Evolutionary conservation across 1,284 basidiomycete species (phyloP), one percentile per base, ranked within the genome.

Genomic region (Filobasidium uniguttulatum): DNA sequence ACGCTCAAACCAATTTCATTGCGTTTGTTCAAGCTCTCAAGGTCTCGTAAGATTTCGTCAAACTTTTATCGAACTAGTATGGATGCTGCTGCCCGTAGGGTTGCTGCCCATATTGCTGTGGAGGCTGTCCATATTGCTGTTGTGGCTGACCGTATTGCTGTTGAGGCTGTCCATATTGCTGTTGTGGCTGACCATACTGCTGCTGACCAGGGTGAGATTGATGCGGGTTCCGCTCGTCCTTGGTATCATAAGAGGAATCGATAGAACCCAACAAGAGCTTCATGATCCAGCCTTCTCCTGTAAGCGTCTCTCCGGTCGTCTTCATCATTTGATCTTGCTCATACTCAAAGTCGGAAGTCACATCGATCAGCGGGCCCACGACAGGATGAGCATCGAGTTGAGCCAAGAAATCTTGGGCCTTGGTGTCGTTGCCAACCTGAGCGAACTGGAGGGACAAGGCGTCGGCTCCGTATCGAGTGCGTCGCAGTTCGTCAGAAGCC

Each of bases 341-440:
- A 44, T 53, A 50, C 26, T 54, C 48, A 43, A 46, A 58, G 40
- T 51, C 55, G 26, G 38, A 34, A 1, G 49, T 54, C 26, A 44
- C 47, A 49, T 56, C 51, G 46, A 56, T 50, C 37, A 51, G 30
- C 1, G 37, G 55, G 30, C 71, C 71, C 44, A 73, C 62, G 26
- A 61, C 49, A 2, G 69, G 71, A 56, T 73, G 64, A 50, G 63
- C 63, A 53, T 74, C 71, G 25, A 72, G 60, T 50, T 67, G 65
- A 28, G 62, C 69, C 15, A 73, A 61, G 69, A 72, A 73, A 7
- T 57, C 57, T 48, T 64, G 64, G 5, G 69, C 70, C 51, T 70
- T 70, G 54, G 59, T 35, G 55, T 72, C 71, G 59, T 67, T 68
- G 6, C 70, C 70, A 44, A 73, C 69, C 37, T 53, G 53, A 19